A percentile compares a stretch with the other conserved stretches of the same genome.
Evolutionary conservation across 2,329 filamentous ascomycete genomes (phyloP).

Genomic region (Venturia nashicola): DNA sequence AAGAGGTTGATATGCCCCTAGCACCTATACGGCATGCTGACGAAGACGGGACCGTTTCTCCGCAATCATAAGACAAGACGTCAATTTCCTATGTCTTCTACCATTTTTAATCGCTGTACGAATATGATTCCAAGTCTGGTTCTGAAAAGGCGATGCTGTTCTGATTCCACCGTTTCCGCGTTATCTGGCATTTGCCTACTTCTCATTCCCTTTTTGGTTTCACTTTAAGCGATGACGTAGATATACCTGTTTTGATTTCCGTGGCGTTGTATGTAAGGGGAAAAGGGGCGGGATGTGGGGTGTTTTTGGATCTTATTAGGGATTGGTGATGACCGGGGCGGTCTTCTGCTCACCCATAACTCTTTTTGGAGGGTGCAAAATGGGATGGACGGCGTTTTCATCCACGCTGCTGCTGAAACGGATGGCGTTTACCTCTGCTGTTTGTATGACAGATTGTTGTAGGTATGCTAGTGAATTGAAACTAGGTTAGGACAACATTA

Average conservation of each 20-base stretch:
- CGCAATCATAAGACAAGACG: not conserved
- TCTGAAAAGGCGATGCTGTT: not conserved
- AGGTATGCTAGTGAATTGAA: not conserved
- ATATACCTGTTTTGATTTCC: not conserved
- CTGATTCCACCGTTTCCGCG: not conserved
- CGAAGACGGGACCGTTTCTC: not conserved
- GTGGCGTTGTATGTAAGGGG: not conserved
- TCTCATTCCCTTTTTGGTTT: not conserved
- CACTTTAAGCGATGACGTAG: not conserved
- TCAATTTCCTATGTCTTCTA: not conserved
- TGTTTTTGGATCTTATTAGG: constrained; percentile 1
- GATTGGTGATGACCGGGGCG: not conserved
- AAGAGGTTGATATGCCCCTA: constrained; percentile 9
- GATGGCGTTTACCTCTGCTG: not conserved
- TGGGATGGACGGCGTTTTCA: not conserved
- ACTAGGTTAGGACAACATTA: not conserved
- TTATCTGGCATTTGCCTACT: not conserved
- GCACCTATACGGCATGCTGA: not conserved
- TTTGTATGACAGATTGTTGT: not conserved
- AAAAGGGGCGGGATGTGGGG: not conserved
- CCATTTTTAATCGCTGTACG: not conserved
- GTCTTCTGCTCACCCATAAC: not conserved
- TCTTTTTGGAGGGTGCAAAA: not conserved
- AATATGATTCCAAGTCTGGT: not conserved
- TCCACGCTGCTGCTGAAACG: not conserved